Base-by-base conservation (phyloP, 2,329 filamentous ascomycete genomes). In the Aureobasidium namibiae region DNA sequence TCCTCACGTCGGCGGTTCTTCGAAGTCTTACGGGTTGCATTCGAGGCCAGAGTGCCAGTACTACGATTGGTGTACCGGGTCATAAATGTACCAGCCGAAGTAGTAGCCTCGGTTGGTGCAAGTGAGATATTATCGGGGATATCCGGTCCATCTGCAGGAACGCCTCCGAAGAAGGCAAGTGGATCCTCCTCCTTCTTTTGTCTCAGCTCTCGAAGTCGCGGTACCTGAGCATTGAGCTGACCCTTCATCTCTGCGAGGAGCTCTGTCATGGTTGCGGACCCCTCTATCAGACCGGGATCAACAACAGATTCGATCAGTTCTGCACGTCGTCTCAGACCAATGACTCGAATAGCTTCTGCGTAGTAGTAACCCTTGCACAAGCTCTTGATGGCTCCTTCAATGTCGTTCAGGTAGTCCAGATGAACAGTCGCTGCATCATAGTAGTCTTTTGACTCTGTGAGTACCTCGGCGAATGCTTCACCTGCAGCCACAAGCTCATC, bases 111-210 rank as follows among this genome's bases (percentile, higher is more conserved):
- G 3, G 91, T 96, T 0, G 92, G 88, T 0, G 94, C 94, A 2
- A 99, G 79, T 1, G 90, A 96, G 52, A 99, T 81, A 73, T 99
- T 92, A 70, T 99, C 94, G 0, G 92, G 94, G 1, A 95, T 80
- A 65, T 95, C 89, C 4, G 74, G 78, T 59, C 82, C 85, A 14
- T 67, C 69, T 13, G 57, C 72, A 60, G 61, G 66, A 6, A 78
- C 78, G 4, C 76, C 88, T 65, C 94, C 90, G 73, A 90, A 95
- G 75, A 95, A 96, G 3, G 87, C 87, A 33, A 96, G 68, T 63
- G 94, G 94, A 67, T 99, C 91, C 63, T 89, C 85, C 39, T 82
- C 81, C 57, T 95, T 95, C 69, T 90, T 92, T 56, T 79, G 77
- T 1, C 92, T 85, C 26, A 99, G 81, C 69, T 96, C 92, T 7